Base-by-base conservation (phyloP, 192 early-diverging fungal genomes). In the Coemansia sp. region DNA sequence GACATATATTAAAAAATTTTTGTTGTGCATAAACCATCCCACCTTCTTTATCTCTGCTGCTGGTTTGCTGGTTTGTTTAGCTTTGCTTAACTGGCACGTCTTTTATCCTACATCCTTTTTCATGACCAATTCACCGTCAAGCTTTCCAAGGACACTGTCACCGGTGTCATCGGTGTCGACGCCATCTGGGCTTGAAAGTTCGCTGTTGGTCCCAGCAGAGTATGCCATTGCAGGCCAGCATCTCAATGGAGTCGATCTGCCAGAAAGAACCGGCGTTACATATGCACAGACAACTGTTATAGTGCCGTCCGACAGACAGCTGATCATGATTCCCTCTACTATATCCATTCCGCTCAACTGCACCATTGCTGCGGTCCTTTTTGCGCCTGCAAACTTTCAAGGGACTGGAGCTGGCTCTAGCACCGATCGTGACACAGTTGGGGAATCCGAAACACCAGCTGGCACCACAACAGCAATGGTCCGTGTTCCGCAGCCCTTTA, bases 231-330 rank as follows among this genome's bases (percentile, higher is more conserved):
- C 29, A 22, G 48, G 61, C 29, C 29, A 32, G n/a, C 48, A 55
- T 28, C 38, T 42, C 29, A 20, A 61, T 29, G 61, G 63, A 22
- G 28, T 33, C 28, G 17, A 29, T 50, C 25, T 51, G 8, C 20
- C 49, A n/a, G 36, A 49, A 17, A 61, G 71, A 42, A 51, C 65
- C 7, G 71, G 71, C 17, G 71, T 66, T 36, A 70, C 52, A 0
- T 76, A 69, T 36, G 50, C 60, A 7, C 64, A 31, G 31, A 40
- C 61, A n/a, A 67, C 68, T 20, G 56, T 76, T 32, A 45, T 66
- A 4, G 48, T 76, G 3, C 73, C 73, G 6, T 67, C 60, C 30
- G 60, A 76, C 73, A 49, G 64, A 10, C 73, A 59, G 30, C 45
- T 76, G 18, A 61, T 69, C 18, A 60, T 75, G 67, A 60, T 75